Evolutionary conservation across 2,329 filamentous ascomycete genomes (phyloP), one percentile per base, ranked within the genome.

Genomic region (Colletotrichum sp.): DNA sequence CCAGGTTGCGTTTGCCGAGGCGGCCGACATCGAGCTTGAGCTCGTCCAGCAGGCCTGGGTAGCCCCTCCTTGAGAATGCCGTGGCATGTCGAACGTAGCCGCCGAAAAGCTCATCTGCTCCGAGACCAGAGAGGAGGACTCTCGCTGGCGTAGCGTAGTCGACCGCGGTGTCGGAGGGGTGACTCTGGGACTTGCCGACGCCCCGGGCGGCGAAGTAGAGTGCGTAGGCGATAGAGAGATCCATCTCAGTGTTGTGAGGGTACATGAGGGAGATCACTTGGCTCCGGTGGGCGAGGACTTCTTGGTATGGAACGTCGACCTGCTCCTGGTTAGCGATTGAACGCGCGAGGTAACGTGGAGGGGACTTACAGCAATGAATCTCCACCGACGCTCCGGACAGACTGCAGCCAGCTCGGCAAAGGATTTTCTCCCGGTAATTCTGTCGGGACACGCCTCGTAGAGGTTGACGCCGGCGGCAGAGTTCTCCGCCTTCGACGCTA

Each of bases 211-310:
- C 96, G 86, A 99, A 99, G 84, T 98, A 99, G n/a, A 99, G 88
- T 0, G 97, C 97, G 79, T 91, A 94, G 1, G 95, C 94, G 80
- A 99, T 99, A 5, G 97, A 99, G 1, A 99, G 89, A 81, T 99
- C 97, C 97, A 99, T 99, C 84, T 99, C 97, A 0, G 97, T 99
- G 79, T 98, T 96, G 84, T 99, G 97, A 0, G 97, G 97, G 79
- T 94, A 90, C 83, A 99, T 98, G 21, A 99, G 88, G 3, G 91
- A 89, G 48, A 96, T 90, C 24, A 99, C 91, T 30, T 89, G 89
- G 4, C 89, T 81, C 77, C 95, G 92, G 80, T 98, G 94, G 3
- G 89, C 88, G 59, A 93, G 82, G 0, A 93, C 94, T 79, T 98
- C 94, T 7, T 88, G 82, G 82, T 96, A 98, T 0, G 96, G 94